Evolutionary conservation across 1,284 basidiomycete genomes (phyloP).

Genomic region (Exsudoporus floridanus): DNA sequence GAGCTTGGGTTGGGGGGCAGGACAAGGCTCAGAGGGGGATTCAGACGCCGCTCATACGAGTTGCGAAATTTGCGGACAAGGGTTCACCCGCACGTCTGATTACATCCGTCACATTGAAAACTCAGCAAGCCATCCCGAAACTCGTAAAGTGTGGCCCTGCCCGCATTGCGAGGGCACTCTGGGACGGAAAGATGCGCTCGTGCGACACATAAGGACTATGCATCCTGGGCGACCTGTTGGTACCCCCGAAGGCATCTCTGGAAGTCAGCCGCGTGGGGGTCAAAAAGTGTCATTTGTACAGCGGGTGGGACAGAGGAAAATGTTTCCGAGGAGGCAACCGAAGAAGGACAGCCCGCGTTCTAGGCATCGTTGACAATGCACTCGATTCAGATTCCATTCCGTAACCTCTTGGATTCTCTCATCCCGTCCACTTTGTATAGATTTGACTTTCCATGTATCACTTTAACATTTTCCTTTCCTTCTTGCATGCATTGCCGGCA

Average conservation of each 20-base stretch:
- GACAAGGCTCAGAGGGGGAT: background rate
- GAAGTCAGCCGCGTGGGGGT: background rate
- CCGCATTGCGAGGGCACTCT: conserved; percentile 15
- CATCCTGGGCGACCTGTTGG: conserved; percentile 8
- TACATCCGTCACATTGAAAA: conserved; percentile 27
- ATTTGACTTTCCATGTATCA: background rate
- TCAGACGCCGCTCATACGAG: conserved; percentile 5
- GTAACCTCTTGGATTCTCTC: background rate
- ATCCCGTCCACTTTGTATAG: background rate
- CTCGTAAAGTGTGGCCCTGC: conserved; percentile 30
- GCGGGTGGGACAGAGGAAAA: conserved; percentile 10
- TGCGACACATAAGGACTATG: conserved; percentile 22
- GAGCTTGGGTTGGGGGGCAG: background rate
- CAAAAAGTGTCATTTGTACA: background rate
- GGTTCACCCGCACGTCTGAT: conserved; percentile 26
- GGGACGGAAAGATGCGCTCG: conserved; percentile 27
- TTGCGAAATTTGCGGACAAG: conserved; percentile 18
- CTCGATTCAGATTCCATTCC: background rate
- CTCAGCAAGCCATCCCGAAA: conserved; percentile 26
- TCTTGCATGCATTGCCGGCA: background rate
- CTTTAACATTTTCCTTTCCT: background rate
- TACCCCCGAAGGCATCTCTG: conserved; percentile 1
- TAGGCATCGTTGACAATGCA: background rate
- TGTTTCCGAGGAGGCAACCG: conserved; percentile 1
- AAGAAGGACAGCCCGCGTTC: conserved; percentile 5